Conservation (phyloP, 108 stramenopile genomes). For the Licmophora abbreviata region DNA sequence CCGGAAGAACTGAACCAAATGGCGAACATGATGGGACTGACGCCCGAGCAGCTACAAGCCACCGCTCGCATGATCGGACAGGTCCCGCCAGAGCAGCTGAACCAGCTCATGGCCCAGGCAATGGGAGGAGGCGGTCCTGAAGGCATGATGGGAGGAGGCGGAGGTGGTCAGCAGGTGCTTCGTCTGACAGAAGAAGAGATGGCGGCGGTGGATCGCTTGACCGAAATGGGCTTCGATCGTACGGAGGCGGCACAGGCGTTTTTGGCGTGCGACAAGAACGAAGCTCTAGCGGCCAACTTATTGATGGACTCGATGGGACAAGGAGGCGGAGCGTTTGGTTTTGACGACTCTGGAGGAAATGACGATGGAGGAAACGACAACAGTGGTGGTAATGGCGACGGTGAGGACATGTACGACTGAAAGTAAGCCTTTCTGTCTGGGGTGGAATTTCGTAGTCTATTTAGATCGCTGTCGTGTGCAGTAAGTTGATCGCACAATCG, state of each 20-base stretch:
- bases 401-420: constrained; percentile 83
- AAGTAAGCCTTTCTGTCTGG: too few species aligned
- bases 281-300: constrained; percentile 94
- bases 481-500: too few species aligned
- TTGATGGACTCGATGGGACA: constrained; percentile 82
- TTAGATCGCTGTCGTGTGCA: too few species aligned
- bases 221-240: constrained; percentile 94
- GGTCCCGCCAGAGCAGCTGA: constrained; percentile 92
- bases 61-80: constrained; percentile 83
- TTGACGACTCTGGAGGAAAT: constrained; percentile 34
- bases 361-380: constrained; percentile 24
- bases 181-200: constrained; percentile 90
- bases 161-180: constrained; percentile 58
- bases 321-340: constrained; percentile 40
- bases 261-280: constrained; percentile 99
- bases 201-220: constrained; percentile 90
- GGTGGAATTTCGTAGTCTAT: too few species aligned
- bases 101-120: constrained; percentile 80
- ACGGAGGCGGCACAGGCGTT: constrained; percentile 93
- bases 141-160: constrained; percentile 36
- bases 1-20: constrained; percentile 83
- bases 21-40: constrained; percentile 89
- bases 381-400: constrained; percentile 36
- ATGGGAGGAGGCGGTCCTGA: constrained; percentile 35
- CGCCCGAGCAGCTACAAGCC: constrained; percentile 86